phyloP scores from a whole-genome alignment of 768 basidiomycete species.

The Tricholoma matsutake region DNA sequence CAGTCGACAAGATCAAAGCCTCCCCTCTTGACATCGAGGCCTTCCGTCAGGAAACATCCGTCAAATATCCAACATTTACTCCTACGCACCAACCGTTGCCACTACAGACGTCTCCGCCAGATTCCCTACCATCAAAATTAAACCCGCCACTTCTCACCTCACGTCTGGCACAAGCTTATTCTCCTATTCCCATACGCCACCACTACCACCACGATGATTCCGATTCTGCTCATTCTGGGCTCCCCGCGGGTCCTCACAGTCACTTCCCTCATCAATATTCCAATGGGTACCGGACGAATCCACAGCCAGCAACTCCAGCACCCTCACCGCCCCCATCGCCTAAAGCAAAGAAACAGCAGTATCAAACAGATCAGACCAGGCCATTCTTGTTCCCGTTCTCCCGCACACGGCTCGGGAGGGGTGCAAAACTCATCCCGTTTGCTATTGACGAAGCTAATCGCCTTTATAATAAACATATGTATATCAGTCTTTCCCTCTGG shows the following conservation, averaged over 20 bases:
- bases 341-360: slow-evolving; percentile 97
- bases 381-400: slow-evolving; percentile 98
- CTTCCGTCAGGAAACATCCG: slow-evolving; percentile 86
- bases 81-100: slow-evolving; percentile 47
- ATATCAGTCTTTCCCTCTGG: slow-evolving; percentile 80
- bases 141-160: slow-evolving; percentile 41
- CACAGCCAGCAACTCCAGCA: slow-evolving; percentile 84
- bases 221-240: slow-evolving; percentile 45
- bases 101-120: slow-evolving; percentile 25
- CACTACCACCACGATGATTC: slow-evolving; percentile 88
- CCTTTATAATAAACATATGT: slow-evolving; percentile 87
- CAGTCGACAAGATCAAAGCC: slow-evolving; percentile 76
- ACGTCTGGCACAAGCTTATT: slow-evolving; percentile 85
- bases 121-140: slow-evolving; percentile 32
- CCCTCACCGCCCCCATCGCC: slow-evolving; percentile 80
- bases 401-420: slow-evolving; percentile 51
- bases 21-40: slow-evolving; percentile 86
- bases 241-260: slow-evolving; percentile 31
- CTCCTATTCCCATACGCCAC: slow-evolving; percentile 90
- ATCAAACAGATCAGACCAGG: slow-evolving; percentile 91
- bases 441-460: slow-evolving; percentile 95
- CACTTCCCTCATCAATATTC: slow-evolving; percentile 34
- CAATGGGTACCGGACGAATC: slow-evolving; percentile 38
- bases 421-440: slow-evolving; percentile 79
- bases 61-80: slow-evolving; percentile 95